A percentile compares a stretch with the other conserved stretches of the same genome.
These are phyloP conservation scores for Cyclotella atomus DNA, from an alignment of 108 stramenopile genomes.

Conservation along the genomic window DNA sequence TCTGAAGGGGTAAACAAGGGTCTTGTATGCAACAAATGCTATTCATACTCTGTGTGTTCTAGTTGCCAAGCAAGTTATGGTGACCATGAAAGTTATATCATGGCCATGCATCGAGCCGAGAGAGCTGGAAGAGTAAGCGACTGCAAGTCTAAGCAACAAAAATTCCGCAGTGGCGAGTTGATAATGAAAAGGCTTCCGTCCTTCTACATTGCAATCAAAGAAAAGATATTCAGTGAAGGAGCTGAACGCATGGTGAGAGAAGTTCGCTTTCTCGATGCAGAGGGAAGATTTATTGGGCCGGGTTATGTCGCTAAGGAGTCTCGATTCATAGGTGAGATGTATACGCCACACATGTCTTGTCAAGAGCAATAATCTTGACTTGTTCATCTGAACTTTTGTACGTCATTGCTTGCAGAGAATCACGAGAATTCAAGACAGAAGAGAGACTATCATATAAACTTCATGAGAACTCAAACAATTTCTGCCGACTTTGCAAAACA, in stretches of 20 bases:
- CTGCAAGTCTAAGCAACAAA: slow-evolving; percentile 14
- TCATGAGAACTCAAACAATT: slow-evolving; percentile 56
- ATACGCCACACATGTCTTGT: too few relatives aligned
- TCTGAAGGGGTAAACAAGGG: not conserved
- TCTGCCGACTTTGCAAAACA: slow-evolving; percentile 46
- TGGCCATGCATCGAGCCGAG: not conserved
- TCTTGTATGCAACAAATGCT: slow-evolving; percentile 16
- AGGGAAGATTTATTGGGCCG: slow-evolving; percentile 45
- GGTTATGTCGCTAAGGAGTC: slow-evolving; percentile 64
- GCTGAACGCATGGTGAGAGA: slow-evolving; percentile 58
- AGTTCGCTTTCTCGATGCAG: slow-evolving; percentile 53
- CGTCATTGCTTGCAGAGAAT: not conserved
- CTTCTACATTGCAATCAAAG: slow-evolving; percentile 55
- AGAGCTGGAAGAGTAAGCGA: not conserved
- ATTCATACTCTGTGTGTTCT: slow-evolving; percentile 10
- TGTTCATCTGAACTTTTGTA: not conserved
- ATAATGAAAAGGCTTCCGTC: slow-evolving; percentile 30
- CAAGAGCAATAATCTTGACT: too few relatives aligned
- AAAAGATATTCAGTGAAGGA: slow-evolving; percentile 58
- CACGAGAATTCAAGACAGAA: slow-evolving; percentile 11
- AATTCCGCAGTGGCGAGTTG: slow-evolving; percentile 17
- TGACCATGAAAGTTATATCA: not conserved
- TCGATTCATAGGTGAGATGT: slow-evolving; percentile 47
- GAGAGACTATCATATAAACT: slow-evolving; percentile 41
- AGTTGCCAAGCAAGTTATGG: not conserved